These are phyloP conservation scores for Hylodesmum podocarpum DNA, from an alignment of 306 rosid species.

Conservation along the genomic window DNA sequence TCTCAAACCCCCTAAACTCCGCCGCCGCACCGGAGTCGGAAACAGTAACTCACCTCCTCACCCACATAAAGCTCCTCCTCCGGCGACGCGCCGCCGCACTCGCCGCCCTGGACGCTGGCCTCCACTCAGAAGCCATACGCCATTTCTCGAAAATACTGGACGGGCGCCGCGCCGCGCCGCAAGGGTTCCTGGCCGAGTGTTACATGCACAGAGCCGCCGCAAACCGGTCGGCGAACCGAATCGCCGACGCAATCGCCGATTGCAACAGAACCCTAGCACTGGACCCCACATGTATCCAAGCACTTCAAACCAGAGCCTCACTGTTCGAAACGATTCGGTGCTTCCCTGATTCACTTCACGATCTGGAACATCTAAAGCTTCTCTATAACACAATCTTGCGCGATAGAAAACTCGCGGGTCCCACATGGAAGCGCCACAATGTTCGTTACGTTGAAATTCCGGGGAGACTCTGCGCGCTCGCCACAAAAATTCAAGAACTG, in stretches of 20 bases:
- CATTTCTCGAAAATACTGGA: slow-evolving; percentile 83
- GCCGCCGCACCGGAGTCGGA: slow-evolving; percentile 61
- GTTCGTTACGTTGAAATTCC: slow-evolving; percentile 74
- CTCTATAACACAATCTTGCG: slow-evolving; percentile 82
- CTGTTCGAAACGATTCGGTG: slow-evolving; percentile 66
- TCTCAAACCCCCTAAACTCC: slow-evolving; percentile 42
- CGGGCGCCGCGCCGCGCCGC: slow-evolving; percentile 90
- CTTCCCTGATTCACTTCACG: slow-evolving; percentile 77
- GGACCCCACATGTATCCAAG: slow-evolving; percentile 78
- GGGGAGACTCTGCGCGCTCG: slow-evolving; percentile 61
- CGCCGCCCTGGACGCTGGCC: slow-evolving; percentile 87
- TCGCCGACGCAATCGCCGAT: slow-evolving; percentile 80
- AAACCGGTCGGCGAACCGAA: slow-evolving; percentile 56
- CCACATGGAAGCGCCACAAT: slow-evolving; percentile 75
- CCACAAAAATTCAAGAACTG: slow-evolving; percentile 56
- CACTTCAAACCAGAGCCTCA: slow-evolving; percentile 72
- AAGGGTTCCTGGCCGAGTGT: slow-evolving; percentile 88
- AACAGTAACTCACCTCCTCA: slow-evolving; percentile 56
- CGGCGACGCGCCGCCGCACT: slow-evolving; percentile 83
- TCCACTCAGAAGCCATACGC: slow-evolving; percentile 85
- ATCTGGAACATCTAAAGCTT: slow-evolving; percentile 81
- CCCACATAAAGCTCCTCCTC: slow-evolving; percentile 81
- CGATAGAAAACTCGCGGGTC: slow-evolving; percentile 81
- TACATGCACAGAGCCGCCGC: slow-evolving; percentile 78
- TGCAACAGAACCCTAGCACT: slow-evolving; percentile 74